A percentile compares a stretch with the other conserved stretches of the same genome.
These are phyloP conservation scores for Leptomonas pyrrhocoris DNA, from an alignment of 208 protist species.

Conservation along the genomic window DNA sequence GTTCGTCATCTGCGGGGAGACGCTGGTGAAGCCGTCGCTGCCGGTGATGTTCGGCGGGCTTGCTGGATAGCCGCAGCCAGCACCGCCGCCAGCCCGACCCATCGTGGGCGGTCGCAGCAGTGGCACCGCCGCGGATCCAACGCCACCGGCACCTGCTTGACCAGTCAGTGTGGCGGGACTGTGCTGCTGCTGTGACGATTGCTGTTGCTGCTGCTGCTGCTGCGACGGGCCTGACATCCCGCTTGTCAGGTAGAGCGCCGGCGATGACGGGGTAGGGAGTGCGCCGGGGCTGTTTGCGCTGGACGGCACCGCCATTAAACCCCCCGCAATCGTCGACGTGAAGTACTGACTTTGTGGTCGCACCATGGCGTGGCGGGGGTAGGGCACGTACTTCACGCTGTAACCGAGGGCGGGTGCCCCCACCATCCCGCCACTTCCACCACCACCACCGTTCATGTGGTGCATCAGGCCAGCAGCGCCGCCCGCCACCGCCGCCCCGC, in stretches of 20 bases:
- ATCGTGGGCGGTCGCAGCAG: constrained; percentile 27
- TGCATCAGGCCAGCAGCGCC: neutral
- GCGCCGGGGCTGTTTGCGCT: constrained; percentile 5
- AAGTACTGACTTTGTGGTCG: constrained; percentile 41
- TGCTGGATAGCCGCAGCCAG: neutral
- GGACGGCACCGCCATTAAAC: constrained; percentile 31
- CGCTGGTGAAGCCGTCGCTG: neutral
- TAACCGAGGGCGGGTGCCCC: constrained; percentile 3
- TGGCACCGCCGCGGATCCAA: constrained; percentile 15
- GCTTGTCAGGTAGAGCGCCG: neutral
- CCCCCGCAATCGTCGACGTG: constrained; percentile 28
- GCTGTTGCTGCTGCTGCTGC: constrained; percentile 1
- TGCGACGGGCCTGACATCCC: neutral
- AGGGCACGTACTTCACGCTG: constrained; percentile 33
- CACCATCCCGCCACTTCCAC: neutral
- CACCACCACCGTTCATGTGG: neutral
- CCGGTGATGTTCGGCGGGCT: neutral
- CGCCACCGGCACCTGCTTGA: neutral
- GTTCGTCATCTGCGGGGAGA: neutral
- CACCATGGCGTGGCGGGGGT: constrained; percentile 29
- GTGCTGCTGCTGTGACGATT: constrained; percentile 9
- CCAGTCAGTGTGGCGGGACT: neutral
- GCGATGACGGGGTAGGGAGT: neutral
- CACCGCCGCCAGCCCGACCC: constrained; percentile 9
- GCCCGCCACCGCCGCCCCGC: too few species aligned